Evolutionary conservation across 176 grass and related monocot species (phyloP), one percentile per base, ranked within the genome.

Genomic region (Eragrostis nindensis): DNA sequence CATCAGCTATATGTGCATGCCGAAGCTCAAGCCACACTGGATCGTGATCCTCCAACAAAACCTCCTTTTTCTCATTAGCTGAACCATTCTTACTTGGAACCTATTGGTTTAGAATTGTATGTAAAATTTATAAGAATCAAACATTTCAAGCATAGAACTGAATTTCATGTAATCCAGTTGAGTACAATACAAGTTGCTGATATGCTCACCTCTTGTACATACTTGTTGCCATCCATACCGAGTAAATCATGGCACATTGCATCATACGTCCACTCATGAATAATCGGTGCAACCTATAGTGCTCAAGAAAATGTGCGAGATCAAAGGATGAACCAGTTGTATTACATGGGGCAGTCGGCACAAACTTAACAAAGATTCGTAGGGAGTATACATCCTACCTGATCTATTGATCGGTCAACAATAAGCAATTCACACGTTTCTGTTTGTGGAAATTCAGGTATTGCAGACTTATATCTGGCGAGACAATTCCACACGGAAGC

Each of bases 351-450:
- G 27, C 41, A 62, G 52, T 36, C 9, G 18, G 53, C 45, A 24
- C 32, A 69, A 64, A 80, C 36, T 64, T 59, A 76, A 74, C 7
- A 54, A 49, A 62, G 21, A 80, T 21, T n/a, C 56, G 41, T 6
- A 13, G n/a, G 49, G 63, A 17, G 19, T 74, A 46, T 19, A 66
- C 22, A 29, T 6, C 46, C 5, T 89, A 95, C 92, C 89, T 94
- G 91, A 80, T 97, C 94, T 81, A 97, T 79, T 27, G 94, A 88
- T 41, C 94, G 94, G 61, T 97, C 94, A 21, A 97, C 82, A 81
- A 97, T 97, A 78, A 97, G 91, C 73, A 97, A 76, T 70, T 97
- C 94, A 83, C 94, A 97, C 45, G 94, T 97, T 70, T 97, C 94
- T 68, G 71, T 84, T 76, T 88, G 89, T 45, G 94, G 94, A 67